phyloP scores from a whole-genome alignment of 1,139 yeast species.

The Debaryomyces coudertii region DNA sequence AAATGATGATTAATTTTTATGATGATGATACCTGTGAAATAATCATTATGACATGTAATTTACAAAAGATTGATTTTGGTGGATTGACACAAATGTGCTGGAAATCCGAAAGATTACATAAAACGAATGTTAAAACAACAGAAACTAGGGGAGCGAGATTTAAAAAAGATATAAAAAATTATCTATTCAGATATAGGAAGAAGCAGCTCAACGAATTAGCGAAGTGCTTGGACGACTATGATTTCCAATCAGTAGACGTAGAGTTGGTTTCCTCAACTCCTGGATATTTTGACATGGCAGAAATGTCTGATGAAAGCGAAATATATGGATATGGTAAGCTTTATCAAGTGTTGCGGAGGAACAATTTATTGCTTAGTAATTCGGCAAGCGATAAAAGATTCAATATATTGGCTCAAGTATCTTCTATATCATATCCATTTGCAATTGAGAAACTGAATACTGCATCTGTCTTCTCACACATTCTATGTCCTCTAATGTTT shows the following conservation, averaged over 20 bases:
- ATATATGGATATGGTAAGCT: conserved; percentile 57
- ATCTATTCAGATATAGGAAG: conserved; percentile 46
- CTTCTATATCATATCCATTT: conserved; percentile 63
- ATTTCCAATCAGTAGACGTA: conserved; percentile 52
- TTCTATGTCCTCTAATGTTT: conserved; percentile 51
- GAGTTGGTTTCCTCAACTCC: conserved; percentile 65
- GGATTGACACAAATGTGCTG: conserved; percentile 68
- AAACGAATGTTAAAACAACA: conserved; percentile 12
- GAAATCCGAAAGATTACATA: conserved; percentile 54
- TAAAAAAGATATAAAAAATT: conserved; percentile 43
- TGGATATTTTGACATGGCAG: conserved; percentile 31
- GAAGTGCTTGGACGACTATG: conserved; percentile 30
- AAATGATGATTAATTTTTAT: conserved; percentile 63
- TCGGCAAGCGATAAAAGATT: conserved; percentile 19
- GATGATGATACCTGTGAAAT: conserved; percentile 47
- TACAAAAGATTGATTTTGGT: conserved; percentile 55
- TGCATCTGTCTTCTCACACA: conserved; percentile 57
- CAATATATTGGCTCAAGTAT: conserved; percentile 55
- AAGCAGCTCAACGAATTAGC: conserved; percentile 31
- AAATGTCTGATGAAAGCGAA: conserved; percentile 20
- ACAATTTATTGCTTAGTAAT: conserved; percentile 31
- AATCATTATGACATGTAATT: conserved; percentile 62
- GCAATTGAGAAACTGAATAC: conserved; percentile 30
- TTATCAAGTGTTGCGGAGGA: conserved; percentile 40
- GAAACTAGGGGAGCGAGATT: conserved; percentile 21